phyloP scores from a whole-genome alignment of 495 filamentous ascomycete species.

The Trichoderma reesei region DNA sequence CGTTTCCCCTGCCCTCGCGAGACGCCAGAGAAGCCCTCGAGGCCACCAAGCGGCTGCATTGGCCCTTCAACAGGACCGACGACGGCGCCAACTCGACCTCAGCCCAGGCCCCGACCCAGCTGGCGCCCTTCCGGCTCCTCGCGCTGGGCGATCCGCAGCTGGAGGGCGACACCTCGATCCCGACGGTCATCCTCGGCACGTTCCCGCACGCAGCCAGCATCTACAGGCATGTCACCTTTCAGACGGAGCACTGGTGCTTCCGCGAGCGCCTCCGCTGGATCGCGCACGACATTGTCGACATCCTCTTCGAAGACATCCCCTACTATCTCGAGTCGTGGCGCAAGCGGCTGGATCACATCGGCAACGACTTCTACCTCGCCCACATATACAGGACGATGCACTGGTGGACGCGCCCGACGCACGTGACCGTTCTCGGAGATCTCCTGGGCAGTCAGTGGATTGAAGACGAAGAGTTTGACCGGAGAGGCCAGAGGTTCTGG shows the following conservation, averaged over 20 bases:
- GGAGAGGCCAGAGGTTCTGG: constrained; percentile 70
- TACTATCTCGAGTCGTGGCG: constrained; percentile 49
- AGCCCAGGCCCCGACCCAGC: constrained; percentile 22
- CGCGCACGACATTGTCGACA: constrained; percentile 42
- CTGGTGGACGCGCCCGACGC: constrained; percentile 75
- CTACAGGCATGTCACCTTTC: constrained; percentile 38
- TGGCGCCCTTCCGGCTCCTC: constrained; percentile 76
- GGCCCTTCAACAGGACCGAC: constrained; percentile 15
- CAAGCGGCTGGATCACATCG: constrained; percentile 78
- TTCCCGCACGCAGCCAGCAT: constrained; percentile 50
- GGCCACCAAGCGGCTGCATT: constrained; percentile 42
- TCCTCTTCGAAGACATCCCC: constrained; percentile 53
- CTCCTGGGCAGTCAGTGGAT: constrained; percentile 97
- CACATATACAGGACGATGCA: constrained; percentile 82
- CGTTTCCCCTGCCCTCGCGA: constrained; percentile 52
- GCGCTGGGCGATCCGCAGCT: constrained; percentile 90
- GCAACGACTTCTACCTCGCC: constrained; percentile 90
- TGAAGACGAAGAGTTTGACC: constrained; percentile 67
- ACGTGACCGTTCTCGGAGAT: constrained; percentile 84
- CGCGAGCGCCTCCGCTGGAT: constrained; percentile 38
- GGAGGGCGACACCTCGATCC: constrained; percentile 82
- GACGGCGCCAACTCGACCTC: constrained; percentile 14
- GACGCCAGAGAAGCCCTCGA: constrained; percentile 25
- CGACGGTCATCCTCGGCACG: constrained; percentile 46
- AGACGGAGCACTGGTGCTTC: constrained; percentile 30